phyloP scores from a whole-genome alignment of 371 early-diverging fungal species.

The Apophysomyces elegans region DNA sequence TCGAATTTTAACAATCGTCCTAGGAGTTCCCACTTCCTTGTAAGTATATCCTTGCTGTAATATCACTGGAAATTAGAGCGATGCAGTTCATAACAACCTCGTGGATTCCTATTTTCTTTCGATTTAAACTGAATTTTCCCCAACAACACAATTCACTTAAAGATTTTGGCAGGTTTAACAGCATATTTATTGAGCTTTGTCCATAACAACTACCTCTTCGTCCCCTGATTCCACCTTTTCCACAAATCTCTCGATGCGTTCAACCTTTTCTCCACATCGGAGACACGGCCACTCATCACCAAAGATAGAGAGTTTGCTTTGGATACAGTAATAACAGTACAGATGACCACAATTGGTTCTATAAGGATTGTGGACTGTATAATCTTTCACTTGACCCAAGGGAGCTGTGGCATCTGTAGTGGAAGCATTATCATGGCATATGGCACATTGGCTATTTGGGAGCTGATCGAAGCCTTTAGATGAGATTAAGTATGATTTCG shows the following conservation, averaged over 20 bases:
- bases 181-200: constrained; percentile 12
- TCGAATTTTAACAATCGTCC: too few relatives aligned
- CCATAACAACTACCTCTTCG: constrained; percentile 22
- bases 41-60: too few relatives aligned
- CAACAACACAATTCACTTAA: too few relatives aligned
- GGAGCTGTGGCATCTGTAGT: constrained; percentile 36
- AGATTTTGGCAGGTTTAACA: too few relatives aligned
- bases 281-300: constrained; percentile 79
- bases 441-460: constrained; percentile 71
- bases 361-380: constrained; percentile 72
- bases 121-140: neutral
- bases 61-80: too few relatives aligned
- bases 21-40: too few relatives aligned
- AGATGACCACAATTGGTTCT: constrained; percentile 79
- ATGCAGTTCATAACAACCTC: neutral
- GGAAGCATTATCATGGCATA: constrained; percentile 66
- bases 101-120: constrained; percentile 2
- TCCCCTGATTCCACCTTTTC: constrained; percentile 42
- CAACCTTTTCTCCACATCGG: constrained; percentile 75
- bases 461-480: constrained; percentile 62
- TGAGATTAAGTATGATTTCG: constrained; percentile 55
- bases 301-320: constrained; percentile 75
- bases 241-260: constrained; percentile 48
- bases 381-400: constrained; percentile 33
- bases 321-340: constrained; percentile 91